Percentiles rank a stretch among this genome's conserved stretches.
phyloP scores from a whole-genome alignment of 1,284 basidiomycete species.

The Exobasidium cylindrosporum region DNA sequence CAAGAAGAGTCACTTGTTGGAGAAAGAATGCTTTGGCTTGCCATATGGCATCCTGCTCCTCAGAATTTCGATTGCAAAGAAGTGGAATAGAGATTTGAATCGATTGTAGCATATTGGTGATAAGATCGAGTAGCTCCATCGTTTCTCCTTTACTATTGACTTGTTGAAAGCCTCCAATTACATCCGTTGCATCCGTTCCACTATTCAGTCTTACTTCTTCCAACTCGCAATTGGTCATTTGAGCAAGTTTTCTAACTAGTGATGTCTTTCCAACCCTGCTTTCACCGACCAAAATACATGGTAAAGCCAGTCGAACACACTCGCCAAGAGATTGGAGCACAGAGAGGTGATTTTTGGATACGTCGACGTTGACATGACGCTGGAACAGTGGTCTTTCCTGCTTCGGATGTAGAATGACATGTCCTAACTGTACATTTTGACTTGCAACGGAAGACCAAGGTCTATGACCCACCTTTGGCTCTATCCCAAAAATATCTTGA shows the following conservation, averaged over 20 bases:
- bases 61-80: not conserved
- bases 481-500: constrained; percentile 63
- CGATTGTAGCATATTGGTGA: not conserved
- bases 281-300: constrained; percentile 80
- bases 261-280: constrained; percentile 76
- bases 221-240: constrained; percentile 68
- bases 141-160: constrained; percentile 47
- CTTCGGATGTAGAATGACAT: constrained; percentile 62
- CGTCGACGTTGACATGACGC: constrained; percentile 39
- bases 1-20: not conserved
- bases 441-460: constrained; percentile 65
- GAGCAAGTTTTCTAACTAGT: constrained; percentile 70
- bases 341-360: constrained; percentile 68
- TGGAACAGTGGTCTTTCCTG: not conserved
- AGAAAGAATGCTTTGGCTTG: not conserved
- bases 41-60: not conserved
- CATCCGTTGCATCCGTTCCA: constrained; percentile 88
- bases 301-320: constrained; percentile 76
- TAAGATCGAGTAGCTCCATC: constrained; percentile 7
- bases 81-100: not conserved
- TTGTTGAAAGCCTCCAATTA: constrained; percentile 95
- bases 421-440: constrained; percentile 68
- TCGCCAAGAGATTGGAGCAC: constrained; percentile 73
- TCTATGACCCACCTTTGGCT: constrained; percentile 31
- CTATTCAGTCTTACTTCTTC: constrained; percentile 77